Conservation (phyloP, 169 alveolate species). For the Cryptosporidium ubiquitum region DNA sequence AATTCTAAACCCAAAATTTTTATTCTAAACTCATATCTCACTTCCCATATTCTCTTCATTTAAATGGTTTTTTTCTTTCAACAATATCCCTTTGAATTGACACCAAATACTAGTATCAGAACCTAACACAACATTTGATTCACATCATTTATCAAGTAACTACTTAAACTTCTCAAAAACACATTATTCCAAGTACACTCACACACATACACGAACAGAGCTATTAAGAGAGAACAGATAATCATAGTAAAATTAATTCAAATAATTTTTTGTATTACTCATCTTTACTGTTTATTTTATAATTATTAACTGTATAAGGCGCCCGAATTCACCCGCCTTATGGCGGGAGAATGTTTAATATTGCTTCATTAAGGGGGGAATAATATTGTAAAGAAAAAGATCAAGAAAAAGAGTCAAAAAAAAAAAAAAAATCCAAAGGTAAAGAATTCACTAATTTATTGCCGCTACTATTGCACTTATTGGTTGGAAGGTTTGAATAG, state of each 20-base stretch:
- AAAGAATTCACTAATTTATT: not conserved
- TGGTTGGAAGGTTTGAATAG: not conserved
- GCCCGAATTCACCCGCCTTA: not conserved
- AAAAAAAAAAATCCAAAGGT: not conserved
- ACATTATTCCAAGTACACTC: no score
- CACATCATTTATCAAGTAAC: no score
- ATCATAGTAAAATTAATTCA: not conserved
- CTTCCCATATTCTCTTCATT: not conserved
- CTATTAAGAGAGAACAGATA: not conserved
- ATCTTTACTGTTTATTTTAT: no score
- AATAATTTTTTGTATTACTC: no score
- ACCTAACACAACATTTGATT: no score
- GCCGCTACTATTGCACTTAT: not conserved
- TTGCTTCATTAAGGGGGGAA: not conserved
- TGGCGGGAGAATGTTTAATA: not conserved
- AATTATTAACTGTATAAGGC: not conserved
- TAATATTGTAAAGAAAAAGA: conserved; percentile 2
- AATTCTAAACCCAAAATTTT: not conserved
- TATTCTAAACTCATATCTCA: not conserved
- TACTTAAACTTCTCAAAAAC: no score
- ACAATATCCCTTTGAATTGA: no score
- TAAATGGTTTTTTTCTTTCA: not conserved
- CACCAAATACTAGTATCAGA: no score
- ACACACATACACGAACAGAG: not conserved
- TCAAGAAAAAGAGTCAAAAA: conserved; percentile 2